phyloP scores from a whole-genome alignment of 306 rosid species.

The Luffa acutangula region DNA sequence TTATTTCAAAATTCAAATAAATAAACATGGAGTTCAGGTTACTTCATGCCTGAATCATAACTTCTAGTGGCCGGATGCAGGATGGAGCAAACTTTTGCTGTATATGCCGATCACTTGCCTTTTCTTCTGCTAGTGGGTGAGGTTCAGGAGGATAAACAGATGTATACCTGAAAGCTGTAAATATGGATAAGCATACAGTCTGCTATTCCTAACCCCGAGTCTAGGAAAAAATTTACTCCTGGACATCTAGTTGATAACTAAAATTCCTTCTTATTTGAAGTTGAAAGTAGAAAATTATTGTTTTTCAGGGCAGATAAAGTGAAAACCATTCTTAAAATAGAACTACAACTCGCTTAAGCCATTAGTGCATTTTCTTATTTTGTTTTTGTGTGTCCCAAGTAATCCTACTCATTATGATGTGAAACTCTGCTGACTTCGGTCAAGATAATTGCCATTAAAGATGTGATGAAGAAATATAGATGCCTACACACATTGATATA shows the following conservation, averaged over 20 bases:
- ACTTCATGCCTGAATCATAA: conserved; percentile 79
- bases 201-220: neutral
- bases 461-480: neutral
- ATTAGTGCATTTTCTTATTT: neutral
- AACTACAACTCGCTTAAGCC: neutral
- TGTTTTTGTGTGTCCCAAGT: neutral
- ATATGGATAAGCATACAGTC: conserved; percentile 13
- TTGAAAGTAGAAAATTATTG: neutral
- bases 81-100: conserved; percentile 42
- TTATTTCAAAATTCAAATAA: conserved; percentile 1
- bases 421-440: neutral
- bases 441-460: neutral
- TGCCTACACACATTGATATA: neutral
- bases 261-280: neutral
- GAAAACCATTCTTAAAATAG: neutral
- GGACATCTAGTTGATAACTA: neutral
- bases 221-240: neutral
- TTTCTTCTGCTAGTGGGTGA: conserved; percentile 64
- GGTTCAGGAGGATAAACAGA: conserved; percentile 94
- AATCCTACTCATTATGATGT: neutral
- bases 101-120: conserved; percentile 25
- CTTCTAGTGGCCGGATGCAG: conserved; percentile 77
- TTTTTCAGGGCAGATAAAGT: neutral
- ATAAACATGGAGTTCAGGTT: conserved; percentile 3
- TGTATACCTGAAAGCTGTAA: conserved; percentile 80